Conservation (phyloP, 2,329 filamentous ascomycete species). For the Ophiostoma angusticollis region DNA sequence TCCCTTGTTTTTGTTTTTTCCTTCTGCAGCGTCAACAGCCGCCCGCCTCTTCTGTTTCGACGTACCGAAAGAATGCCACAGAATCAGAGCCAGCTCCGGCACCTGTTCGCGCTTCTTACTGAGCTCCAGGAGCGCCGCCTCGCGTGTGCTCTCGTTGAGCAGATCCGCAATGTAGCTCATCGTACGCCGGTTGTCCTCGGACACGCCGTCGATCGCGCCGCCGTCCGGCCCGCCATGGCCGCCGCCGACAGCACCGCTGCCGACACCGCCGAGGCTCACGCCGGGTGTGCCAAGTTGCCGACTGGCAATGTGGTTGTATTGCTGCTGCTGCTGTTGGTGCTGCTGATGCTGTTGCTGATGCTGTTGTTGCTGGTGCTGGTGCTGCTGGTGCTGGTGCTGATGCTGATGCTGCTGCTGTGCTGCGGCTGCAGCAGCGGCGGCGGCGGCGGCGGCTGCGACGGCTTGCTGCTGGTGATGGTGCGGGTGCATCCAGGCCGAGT, state of each 20-base stretch:
- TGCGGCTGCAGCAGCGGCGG: slow-evolving; percentile 38
- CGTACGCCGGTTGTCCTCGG: slow-evolving; percentile 86
- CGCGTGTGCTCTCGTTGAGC: slow-evolving; percentile 73
- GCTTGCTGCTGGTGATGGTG: slow-evolving; percentile 44
- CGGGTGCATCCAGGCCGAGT: slow-evolving; percentile 56
- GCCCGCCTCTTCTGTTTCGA: slow-evolving; percentile 10
- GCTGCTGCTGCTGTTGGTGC: slow-evolving; percentile 47
- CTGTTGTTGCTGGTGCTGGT: slow-evolving; percentile 40
- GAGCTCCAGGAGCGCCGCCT: slow-evolving; percentile 83
- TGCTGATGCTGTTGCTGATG: slow-evolving; percentile 47
- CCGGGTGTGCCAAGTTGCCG: slow-evolving; percentile 6
- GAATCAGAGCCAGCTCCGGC: slow-evolving; percentile 83
- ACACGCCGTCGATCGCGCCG: slow-evolving; percentile 49
- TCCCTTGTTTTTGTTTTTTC: neutral
- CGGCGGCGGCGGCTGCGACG: slow-evolving; percentile 25
- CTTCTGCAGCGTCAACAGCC: too few species aligned
- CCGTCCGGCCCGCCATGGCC: slow-evolving; percentile 40
- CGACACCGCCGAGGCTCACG: slow-evolving; percentile 39
- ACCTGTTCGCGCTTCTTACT: slow-evolving; percentile 99
- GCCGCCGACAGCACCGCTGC: slow-evolving; percentile 26
- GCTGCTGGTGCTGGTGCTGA: slow-evolving; percentile 49
- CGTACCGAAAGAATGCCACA: slow-evolving; percentile 97
- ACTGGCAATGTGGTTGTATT: slow-evolving; percentile 59
- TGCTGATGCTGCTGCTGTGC: slow-evolving; percentile 46
- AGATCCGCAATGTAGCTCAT: slow-evolving; percentile 86